Evolutionary conservation across 768 basidiomycete species (phyloP).

Genomic region (Trichaptum fuscoviolaceum): DNA sequence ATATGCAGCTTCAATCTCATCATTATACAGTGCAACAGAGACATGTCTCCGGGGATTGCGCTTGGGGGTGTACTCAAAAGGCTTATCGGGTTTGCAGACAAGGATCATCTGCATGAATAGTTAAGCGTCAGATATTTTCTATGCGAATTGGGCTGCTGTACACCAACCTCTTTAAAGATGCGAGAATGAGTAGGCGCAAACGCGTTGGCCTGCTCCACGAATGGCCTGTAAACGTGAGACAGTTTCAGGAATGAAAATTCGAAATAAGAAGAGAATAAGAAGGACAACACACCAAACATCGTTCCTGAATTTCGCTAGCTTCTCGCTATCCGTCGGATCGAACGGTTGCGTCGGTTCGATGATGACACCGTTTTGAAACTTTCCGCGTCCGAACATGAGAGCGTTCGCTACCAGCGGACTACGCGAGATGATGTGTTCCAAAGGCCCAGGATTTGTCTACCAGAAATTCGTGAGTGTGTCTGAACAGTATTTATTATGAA

Average conservation of each 20-base stretch:
- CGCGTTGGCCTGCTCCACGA: conserved; percentile 34
- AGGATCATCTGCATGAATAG: conserved; percentile 36
- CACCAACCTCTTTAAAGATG: conserved; percentile 39
- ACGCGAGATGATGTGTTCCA: conserved; percentile 33
- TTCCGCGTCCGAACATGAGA: conserved; percentile 35
- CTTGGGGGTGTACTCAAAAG: conserved; percentile 40
- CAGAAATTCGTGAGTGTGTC: background rate
- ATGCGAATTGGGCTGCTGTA: background rate
- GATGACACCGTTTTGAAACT: conserved; percentile 32
- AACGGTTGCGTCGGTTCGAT: conserved; percentile 27
- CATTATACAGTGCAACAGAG: conserved; percentile 25
- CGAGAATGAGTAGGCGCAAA: conserved; percentile 40
- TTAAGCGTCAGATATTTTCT: background rate
- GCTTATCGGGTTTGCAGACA: conserved; percentile 31
- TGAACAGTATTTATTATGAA: background rate
- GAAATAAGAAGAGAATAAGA: background rate
- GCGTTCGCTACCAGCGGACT: conserved; percentile 25
- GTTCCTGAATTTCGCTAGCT: conserved; percentile 17
- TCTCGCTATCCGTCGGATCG: conserved; percentile 19
- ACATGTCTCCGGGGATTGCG: conserved; percentile 31
- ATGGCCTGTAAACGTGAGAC: conserved; percentile 30
- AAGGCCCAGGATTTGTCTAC: conserved; percentile 32
- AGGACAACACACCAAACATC: conserved; percentile 17
- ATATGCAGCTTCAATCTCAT: conserved; percentile 18
- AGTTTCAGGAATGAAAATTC: background rate